Conservation (phyloP, 2,329 filamentous ascomycete genomes). For the Ascochyta lentis region DNA sequence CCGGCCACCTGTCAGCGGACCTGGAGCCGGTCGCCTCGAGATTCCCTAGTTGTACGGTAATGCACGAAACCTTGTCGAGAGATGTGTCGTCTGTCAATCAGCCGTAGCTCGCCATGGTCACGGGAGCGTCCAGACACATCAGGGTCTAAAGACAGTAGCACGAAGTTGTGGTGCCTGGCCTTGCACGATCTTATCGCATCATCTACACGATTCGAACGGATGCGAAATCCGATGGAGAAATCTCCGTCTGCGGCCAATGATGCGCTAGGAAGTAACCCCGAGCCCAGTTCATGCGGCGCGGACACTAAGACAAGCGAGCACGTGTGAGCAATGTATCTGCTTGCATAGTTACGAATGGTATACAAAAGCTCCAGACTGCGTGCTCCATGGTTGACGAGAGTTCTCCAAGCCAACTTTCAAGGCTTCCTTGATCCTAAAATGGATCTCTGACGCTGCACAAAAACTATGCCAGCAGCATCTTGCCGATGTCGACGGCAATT, state of each 20-base stretch:
- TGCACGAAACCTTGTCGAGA: constrained; percentile 2
- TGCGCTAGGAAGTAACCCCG: constrained; percentile 7
- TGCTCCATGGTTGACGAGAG: background rate
- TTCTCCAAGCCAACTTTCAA: background rate
- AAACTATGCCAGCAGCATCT: background rate
- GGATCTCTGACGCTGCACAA: background rate
- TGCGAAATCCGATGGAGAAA: constrained; percentile 8
- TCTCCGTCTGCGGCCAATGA: background rate
- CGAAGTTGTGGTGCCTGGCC: background rate
- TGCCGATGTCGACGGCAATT: constrained; percentile 4
- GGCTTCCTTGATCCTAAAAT: background rate
- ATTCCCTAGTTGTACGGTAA: constrained; percentile 16
- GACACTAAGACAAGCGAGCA: constrained; percentile 35
- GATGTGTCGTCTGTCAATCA: background rate
- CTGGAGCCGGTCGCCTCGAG: constrained; percentile 25
- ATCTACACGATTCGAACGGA: constrained; percentile 1
- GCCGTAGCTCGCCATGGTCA: background rate
- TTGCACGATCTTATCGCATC: constrained; percentile 7
- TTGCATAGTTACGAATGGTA: constrained; percentile 15
- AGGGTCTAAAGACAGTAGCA: background rate
- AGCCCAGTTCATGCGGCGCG: constrained; percentile 25
- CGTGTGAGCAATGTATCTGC: constrained; percentile 11
- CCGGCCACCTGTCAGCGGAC: constrained; percentile 21
- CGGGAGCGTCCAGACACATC: background rate
- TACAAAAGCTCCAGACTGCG: constrained; percentile 13